Percentiles rank a stretch among this genome's conserved stretches.
These are phyloP conservation scores for Grosmannia clavigera DNA, from an alignment of 2,329 filamentous ascomycete genomes.

Conservation along the genomic window DNA sequence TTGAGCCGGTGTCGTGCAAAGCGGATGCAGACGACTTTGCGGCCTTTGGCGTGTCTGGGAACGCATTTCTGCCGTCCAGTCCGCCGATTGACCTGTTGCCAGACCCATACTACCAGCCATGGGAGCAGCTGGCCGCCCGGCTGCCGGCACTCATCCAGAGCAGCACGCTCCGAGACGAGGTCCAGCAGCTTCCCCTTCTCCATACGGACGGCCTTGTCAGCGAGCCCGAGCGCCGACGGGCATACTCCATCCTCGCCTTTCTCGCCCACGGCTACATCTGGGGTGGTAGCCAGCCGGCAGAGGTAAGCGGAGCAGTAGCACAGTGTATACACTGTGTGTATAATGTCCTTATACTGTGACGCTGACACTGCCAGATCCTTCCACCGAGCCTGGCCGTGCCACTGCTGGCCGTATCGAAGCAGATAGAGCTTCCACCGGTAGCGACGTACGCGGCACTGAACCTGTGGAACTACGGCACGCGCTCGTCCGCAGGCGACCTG, in stretches of 20 bases:
- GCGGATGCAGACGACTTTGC: not conserved
- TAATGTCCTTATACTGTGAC: too few species aligned
- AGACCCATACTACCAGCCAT: conserved; percentile 63
- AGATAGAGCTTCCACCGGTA: conserved; percentile 72
- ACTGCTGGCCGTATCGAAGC: conserved; percentile 56
- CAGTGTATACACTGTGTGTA: not conserved
- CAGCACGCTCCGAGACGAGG: conserved; percentile 47
- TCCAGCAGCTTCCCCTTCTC: conserved; percentile 57
- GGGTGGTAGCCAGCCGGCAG: conserved; percentile 63
- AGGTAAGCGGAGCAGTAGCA: conserved; percentile 34
- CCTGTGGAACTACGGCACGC: conserved; percentile 71
- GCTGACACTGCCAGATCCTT: conserved; percentile 26
- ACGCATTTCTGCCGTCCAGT: conserved; percentile 67
- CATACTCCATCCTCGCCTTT: conserved; percentile 68
- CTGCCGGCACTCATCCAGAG: conserved; percentile 55
- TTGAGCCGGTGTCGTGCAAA: not conserved
- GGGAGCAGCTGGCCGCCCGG: conserved; percentile 60
- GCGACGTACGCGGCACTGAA: conserved; percentile 82
- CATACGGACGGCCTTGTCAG: conserved; percentile 49
- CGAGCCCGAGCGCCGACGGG: conserved; percentile 67
- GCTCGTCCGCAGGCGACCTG: conserved; percentile 30
- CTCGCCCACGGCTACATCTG: conserved; percentile 81
- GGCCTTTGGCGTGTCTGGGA: conserved; percentile 24
- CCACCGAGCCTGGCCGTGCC: conserved; percentile 69
- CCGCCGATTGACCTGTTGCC: conserved; percentile 54